phyloP scores from a whole-genome alignment of 2,329 filamentous ascomycete genomes.

The Trichoderma hamatum region DNA sequence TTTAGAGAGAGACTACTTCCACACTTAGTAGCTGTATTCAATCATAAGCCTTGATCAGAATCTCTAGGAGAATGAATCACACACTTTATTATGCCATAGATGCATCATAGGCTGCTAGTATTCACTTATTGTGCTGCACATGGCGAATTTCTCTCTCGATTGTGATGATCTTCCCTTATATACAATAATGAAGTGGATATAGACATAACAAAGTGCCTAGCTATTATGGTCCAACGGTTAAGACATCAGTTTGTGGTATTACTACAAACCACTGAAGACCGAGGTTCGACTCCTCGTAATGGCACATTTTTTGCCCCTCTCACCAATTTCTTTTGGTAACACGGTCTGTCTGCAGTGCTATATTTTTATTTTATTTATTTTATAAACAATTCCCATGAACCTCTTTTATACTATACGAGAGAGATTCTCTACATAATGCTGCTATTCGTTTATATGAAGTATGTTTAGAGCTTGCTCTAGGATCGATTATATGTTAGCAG shows the following conservation, averaged over 20 bases:
- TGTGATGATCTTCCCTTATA: background rate
- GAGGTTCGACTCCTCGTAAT: slow-evolving; percentile 36
- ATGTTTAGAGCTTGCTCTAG: no score
- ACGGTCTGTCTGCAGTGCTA: no score
- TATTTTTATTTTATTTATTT: no score
- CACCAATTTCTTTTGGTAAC: background rate
- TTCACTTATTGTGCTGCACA: background rate
- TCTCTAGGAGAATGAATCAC: background rate
- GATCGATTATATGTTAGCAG: no score
- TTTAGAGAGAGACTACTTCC: no score
- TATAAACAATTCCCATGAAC: no score
- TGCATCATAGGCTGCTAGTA: background rate
- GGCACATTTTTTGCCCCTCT: slow-evolving; percentile 24
- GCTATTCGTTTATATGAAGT: no score
- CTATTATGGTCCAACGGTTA: slow-evolving; percentile 39
- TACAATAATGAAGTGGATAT: fast-evolving
- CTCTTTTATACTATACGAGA: no score
- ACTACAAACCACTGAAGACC: slow-evolving; percentile 36
- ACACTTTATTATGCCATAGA: background rate
- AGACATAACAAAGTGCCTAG: slow-evolving; percentile 1
- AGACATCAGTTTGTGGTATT: slow-evolving; percentile 38
- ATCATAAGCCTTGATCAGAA: background rate
- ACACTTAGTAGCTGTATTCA: background rate
- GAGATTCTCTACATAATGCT: no score
- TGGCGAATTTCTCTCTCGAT: background rate